Evolutionary conservation across 805 yeast species (phyloP), one percentile per base, ranked within the genome.

Genomic region (Starmerella etchellsii): DNA sequence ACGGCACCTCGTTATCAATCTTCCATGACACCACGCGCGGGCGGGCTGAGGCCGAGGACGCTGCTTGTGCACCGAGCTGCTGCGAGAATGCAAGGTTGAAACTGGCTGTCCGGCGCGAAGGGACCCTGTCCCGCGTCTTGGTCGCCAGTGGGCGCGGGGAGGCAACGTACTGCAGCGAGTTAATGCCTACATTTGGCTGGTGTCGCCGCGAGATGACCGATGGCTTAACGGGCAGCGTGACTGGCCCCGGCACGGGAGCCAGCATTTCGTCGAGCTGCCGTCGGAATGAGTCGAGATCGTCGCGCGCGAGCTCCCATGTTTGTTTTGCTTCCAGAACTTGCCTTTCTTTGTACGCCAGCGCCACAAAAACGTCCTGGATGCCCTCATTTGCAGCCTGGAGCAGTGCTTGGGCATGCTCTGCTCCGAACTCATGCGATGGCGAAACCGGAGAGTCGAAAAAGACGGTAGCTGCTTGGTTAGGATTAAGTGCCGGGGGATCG

Each of bases 241-340:
- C 33, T 29, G 47, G 53, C 37, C 15, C 37, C 13, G 19, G 33
- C 20, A n/a, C 18, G 15, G 54, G 48, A 18, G 44, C 45, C 31
- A 48, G 46, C 38, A 47, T 39, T 14, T 45, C 34, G 33, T 44
- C 31, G 19, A 53, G 28, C 31, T 42, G 47, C 11, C 33, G 44
- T 20, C 50, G 37, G 38, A 57, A 58, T 15, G 34, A 37, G 14
- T 42, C 38, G 34, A 59, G 54, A 34, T 54, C 62, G 21, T 34
- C 46, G 36, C 49, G 47, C 19, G 61, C 61, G 15, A 43, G 48
- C 30, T 37, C 41, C 32, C 55, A 49, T 11, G 40, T 48, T 40
- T 59, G 60, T 19, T 46, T 44, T 20, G 62, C 61, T 44, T 59
- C 63, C 16, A 60, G 53, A 19, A 59, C 61, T 24, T 54, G 51